Conservation (phyloP, 257 asterid species). For the Schizonepeta tenuifolia region DNA sequence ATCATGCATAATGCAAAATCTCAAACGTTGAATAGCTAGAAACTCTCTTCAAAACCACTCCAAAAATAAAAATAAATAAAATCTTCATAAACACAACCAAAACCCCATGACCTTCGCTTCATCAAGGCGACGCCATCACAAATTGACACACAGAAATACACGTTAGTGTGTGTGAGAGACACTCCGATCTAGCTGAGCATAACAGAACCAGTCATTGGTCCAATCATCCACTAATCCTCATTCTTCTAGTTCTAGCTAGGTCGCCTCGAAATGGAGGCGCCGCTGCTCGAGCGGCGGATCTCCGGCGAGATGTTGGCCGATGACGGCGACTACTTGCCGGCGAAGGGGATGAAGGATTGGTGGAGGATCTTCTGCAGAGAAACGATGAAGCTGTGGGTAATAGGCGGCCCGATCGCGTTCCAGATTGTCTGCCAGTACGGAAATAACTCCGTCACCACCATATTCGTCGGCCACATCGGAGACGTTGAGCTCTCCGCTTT, state of each 20-base stretch:
- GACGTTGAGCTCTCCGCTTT: constrained; percentile 57
- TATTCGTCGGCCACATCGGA: constrained; percentile 62
- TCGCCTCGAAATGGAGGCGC: constrained; percentile 44
- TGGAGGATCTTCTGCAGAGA: constrained; percentile 47
- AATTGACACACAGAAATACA: not conserved
- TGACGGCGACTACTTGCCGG: constrained; percentile 52
- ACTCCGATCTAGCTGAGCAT: not conserved
- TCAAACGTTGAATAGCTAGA: not conserved
- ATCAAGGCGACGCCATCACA: not conserved
- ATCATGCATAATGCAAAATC: not conserved
- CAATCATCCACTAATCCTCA: no score
- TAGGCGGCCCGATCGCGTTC: constrained; percentile 58
- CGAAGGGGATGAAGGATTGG: constrained; percentile 36
- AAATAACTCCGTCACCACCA: constrained; percentile 49
- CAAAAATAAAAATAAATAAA: no score
- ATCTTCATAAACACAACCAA: not conserved
- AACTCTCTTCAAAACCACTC: not conserved
- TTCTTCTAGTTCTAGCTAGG: no score
- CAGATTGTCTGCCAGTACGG: constrained; percentile 53
- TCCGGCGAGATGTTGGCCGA: constrained; percentile 28
- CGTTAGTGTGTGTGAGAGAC: not conserved
- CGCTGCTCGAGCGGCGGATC: constrained; percentile 41
- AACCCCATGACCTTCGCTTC: not conserved
- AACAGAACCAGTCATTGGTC: not conserved
- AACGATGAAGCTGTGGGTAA: constrained; percentile 47